These are phyloP conservation scores for Apiospora kogelbergensis DNA, from an alignment of 2,329 filamentous ascomycete species.

Conservation along the genomic window DNA sequence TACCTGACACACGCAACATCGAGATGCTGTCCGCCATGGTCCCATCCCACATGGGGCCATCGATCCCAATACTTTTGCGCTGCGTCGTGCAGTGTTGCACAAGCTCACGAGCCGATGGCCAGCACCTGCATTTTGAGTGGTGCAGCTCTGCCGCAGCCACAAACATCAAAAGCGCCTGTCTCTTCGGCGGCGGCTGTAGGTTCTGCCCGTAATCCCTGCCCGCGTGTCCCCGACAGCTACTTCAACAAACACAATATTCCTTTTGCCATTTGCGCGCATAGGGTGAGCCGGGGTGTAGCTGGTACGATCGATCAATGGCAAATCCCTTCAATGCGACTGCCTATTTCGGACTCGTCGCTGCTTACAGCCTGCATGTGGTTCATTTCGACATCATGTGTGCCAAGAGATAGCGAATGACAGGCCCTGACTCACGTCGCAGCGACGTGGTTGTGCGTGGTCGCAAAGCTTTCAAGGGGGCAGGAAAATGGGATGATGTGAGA, in stretches of 20 bases:
- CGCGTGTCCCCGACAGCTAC: background rate
- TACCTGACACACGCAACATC: background rate
- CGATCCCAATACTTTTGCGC: background rate
- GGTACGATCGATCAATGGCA: background rate
- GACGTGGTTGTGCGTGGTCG: background rate
- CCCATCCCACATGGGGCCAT: background rate
- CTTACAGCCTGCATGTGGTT: background rate
- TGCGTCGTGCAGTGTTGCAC: background rate
- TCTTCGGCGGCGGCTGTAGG: conserved; percentile 1
- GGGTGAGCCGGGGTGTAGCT: background rate
- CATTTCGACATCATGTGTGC: background rate
- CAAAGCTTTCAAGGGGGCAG: background rate
- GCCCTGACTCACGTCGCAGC: background rate
- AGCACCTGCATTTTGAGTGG: background rate
- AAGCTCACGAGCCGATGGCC: background rate
- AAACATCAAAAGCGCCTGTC: background rate
- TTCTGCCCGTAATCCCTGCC: background rate
- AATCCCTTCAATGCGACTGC: background rate
- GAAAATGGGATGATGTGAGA: background rate
- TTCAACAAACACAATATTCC: background rate
- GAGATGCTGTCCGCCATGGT: background rate
- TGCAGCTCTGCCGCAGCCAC: background rate
- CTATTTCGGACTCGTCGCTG: background rate
- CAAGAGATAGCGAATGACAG: background rate
- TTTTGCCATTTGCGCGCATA: background rate